These are phyloP conservation scores for Pascua guehoae DNA, from an alignment of 1,284 basidiomycete species.

Conservation along the genomic window DNA sequence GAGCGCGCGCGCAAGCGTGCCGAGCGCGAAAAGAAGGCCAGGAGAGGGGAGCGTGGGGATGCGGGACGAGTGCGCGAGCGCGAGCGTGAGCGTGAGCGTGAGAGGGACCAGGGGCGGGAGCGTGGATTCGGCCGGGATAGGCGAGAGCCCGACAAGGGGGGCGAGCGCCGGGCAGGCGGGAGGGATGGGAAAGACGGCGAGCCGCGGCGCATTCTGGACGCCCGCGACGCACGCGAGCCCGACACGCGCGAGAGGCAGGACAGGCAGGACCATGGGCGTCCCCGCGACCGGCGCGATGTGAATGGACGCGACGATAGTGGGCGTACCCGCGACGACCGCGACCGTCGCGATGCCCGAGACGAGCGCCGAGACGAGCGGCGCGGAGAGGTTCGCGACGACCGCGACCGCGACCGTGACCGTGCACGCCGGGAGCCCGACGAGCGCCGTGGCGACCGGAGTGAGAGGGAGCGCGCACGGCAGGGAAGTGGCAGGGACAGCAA, in stretches of 20 bases:
- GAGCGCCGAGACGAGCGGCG: neutral
- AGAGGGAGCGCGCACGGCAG: neutral
- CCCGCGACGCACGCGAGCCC: no score
- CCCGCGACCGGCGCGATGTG: neutral
- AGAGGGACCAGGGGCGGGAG: no score
- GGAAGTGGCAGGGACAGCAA: neutral
- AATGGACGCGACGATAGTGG: neutral
- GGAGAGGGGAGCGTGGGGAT: slow-evolving; percentile 9
- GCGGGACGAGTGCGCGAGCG: slow-evolving; percentile 1
- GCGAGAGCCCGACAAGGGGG: neutral
- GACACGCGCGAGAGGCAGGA: slow-evolving; percentile 2
- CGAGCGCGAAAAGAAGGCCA: slow-evolving; percentile 21
- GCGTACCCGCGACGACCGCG: neutral
- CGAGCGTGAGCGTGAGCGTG: slow-evolving; percentile 10
- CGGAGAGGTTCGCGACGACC: neutral
- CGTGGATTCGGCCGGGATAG: slow-evolving; percentile 9
- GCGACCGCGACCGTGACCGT: neutral
- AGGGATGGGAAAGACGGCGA: slow-evolving; percentile 4
- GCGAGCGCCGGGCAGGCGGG: neutral
- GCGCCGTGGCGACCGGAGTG: neutral
- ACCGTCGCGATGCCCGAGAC: neutral
- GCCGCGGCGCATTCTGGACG: neutral
- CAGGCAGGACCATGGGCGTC: neutral
- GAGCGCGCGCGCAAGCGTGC: slow-evolving; percentile 26
- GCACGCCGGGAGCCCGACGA: neutral